Percentiles rank a stretch among this genome's conserved stretches.
These are phyloP conservation scores for Pichia sp. DNA, from an alignment of 1,139 yeast species.

Conservation along the genomic window DNA sequence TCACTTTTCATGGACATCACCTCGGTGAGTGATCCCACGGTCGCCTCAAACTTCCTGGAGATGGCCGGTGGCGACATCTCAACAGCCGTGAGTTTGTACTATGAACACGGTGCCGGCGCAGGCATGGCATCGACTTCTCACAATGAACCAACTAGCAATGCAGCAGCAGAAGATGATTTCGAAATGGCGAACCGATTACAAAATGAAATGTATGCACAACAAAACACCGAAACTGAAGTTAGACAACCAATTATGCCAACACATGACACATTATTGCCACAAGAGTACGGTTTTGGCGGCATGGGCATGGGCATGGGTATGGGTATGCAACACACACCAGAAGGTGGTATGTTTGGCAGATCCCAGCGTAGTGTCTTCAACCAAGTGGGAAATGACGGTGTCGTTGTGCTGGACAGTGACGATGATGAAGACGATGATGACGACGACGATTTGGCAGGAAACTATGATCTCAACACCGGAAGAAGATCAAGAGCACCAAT, in stretches of 20 bases:
- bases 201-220: constrained; percentile 52
- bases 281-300: constrained; percentile 19
- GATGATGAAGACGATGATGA: constrained; percentile 31
- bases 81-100: constrained; percentile 78
- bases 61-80: constrained; percentile 80
- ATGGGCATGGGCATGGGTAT: neutral
- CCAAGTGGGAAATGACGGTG: constrained; percentile 37
- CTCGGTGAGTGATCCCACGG: constrained; percentile 62
- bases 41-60: constrained; percentile 77
- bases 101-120: constrained; percentile 60
- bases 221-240: constrained; percentile 50
- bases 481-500: constrained; percentile 6
- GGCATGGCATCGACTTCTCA: constrained; percentile 3
- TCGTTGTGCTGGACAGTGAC: constrained; percentile 25
- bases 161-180: constrained; percentile 44
- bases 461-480: constrained; percentile 18
- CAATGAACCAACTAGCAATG: constrained; percentile 1
- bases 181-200: constrained; percentile 65
- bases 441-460: constrained; percentile 26
- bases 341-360: constrained; percentile 39
- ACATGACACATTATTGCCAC: constrained; percentile 64
- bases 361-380: constrained; percentile 49
- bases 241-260: constrained; percentile 79
- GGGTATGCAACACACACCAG: constrained; percentile 18
- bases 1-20: constrained; percentile 86